Conservation (phyloP, 2,329 filamentous ascomycete species). For the Hypoxylon sp. region DNA sequence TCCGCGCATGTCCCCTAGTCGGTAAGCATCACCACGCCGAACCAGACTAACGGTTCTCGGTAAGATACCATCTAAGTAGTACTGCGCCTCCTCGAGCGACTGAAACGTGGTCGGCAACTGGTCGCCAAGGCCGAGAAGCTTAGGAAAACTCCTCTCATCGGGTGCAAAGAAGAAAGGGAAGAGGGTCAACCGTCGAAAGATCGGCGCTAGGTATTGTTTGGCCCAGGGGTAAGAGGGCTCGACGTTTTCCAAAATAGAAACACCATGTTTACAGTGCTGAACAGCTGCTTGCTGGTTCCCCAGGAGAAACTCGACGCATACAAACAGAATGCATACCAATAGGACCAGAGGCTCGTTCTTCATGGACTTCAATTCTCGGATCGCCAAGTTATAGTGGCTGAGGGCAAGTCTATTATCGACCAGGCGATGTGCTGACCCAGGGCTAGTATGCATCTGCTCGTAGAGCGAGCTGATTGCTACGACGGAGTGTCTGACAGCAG, state of each 20-base stretch:
- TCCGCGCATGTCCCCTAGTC: slow-evolving; percentile 32
- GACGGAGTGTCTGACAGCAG: slow-evolving; percentile 50
- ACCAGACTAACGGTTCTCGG: slow-evolving; percentile 45
- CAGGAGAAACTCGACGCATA: slow-evolving; percentile 54
- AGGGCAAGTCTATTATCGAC: slow-evolving; percentile 47
- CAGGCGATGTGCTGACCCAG: slow-evolving; percentile 12
- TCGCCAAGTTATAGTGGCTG: slow-evolving; percentile 53
- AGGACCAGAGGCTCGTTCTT: slow-evolving; percentile 49
- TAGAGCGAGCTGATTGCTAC: slow-evolving; percentile 53
- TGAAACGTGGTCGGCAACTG: slow-evolving; percentile 35
- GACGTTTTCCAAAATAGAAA: slow-evolving; percentile 48
- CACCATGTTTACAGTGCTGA: slow-evolving; percentile 51
- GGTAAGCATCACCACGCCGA: slow-evolving; percentile 42
- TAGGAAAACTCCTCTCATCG: slow-evolving; percentile 38
- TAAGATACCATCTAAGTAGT: slow-evolving; percentile 44
- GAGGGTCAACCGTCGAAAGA: slow-evolving; percentile 51
- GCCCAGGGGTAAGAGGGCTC: slow-evolving; percentile 43
- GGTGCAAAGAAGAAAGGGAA: slow-evolving; percentile 52
- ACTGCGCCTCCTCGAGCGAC: slow-evolving; percentile 43
- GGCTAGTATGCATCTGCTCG: slow-evolving; percentile 43
- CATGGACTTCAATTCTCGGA: slow-evolving; percentile 46
- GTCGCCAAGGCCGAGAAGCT: slow-evolving; percentile 38
- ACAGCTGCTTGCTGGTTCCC: slow-evolving; percentile 49
- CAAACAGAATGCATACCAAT: slow-evolving; percentile 53
- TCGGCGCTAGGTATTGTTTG: slow-evolving; percentile 46